These are phyloP conservation scores for Cardamine occulta DNA, from an alignment of 345 rosid genomes.

Conservation along the genomic window DNA sequence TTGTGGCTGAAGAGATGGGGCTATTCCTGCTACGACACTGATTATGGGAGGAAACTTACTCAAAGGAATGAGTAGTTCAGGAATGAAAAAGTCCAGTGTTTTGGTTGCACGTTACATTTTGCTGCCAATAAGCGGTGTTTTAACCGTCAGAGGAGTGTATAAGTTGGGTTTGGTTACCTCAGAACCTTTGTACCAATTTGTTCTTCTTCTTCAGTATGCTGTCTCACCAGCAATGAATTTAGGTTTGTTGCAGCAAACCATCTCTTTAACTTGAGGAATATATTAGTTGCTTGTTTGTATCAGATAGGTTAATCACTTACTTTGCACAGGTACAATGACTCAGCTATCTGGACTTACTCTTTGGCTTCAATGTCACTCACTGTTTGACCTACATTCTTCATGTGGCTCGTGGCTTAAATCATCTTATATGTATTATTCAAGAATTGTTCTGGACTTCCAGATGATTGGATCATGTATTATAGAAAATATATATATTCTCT, in stretches of 20 bases:
- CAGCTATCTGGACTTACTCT: constrained; percentile 68
- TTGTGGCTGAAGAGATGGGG: constrained; percentile 55
- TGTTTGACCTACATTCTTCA: constrained; percentile 65
- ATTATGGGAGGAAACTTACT: constrained; percentile 60
- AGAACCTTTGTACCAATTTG: constrained; percentile 66
- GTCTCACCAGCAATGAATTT: constrained; percentile 82
- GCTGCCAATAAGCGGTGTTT: constrained; percentile 60
- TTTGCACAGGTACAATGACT: constrained; percentile 66
- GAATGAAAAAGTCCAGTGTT: constrained; percentile 45
- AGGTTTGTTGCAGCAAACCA: constrained; percentile 43
- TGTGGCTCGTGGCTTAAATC: constrained; percentile 65
- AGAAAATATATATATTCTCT: too few species aligned
- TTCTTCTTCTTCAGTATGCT: constrained; percentile 63
- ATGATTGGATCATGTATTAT: not conserved
- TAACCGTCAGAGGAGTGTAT: constrained; percentile 54
- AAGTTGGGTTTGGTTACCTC: constrained; percentile 48
- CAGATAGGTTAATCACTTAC: too few species aligned
- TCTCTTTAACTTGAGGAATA: not conserved
- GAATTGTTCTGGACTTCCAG: not conserved
- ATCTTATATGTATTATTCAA: not conserved
- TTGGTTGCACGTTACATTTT: constrained; percentile 53
- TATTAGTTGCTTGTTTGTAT: too few species aligned
- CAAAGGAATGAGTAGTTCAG: constrained; percentile 44
- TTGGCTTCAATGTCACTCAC: constrained; percentile 67
- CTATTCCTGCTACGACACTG: constrained; percentile 67